A percentile compares a stretch with the other conserved stretches of the same genome.
These are phyloP conservation scores for Auriscalpium microsporum DNA, from an alignment of 768 basidiomycete species.

Conservation along the genomic window DNA sequence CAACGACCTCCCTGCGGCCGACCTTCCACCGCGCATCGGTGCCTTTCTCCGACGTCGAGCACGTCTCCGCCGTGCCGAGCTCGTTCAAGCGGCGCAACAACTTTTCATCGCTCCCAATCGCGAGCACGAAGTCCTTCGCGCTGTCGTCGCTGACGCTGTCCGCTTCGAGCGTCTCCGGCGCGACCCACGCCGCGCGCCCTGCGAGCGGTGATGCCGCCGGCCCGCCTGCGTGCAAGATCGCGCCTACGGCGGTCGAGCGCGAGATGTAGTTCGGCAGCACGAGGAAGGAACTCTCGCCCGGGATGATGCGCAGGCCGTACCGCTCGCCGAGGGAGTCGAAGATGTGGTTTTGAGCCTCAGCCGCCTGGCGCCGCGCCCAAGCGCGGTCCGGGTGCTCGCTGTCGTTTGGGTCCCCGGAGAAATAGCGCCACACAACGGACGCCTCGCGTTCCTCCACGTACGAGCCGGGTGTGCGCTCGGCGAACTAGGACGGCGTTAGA, in stretches of 20 bases:
- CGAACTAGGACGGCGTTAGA: conserved; percentile 45
- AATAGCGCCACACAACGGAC: conserved; percentile 81
- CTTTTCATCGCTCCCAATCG: conserved; percentile 71
- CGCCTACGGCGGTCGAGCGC: conserved; percentile 73
- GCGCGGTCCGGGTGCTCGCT: conserved; percentile 42
- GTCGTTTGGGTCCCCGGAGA: conserved; percentile 41
- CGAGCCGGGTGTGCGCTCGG: conserved; percentile 80
- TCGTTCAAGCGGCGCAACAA: conserved; percentile 68
- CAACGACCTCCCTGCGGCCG: conserved; percentile 27
- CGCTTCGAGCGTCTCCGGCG: conserved; percentile 28
- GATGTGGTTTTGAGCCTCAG: conserved; percentile 88
- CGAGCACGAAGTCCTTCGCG: conserved; percentile 45
- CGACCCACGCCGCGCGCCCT: conserved; percentile 33
- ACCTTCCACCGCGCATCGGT: conserved; percentile 73
- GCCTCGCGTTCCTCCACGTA: conserved; percentile 80
- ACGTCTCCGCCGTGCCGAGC: conserved; percentile 61
- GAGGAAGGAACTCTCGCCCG: conserved; percentile 71
- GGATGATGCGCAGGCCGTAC: conserved; percentile 77
- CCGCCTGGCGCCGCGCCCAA: conserved; percentile 83
- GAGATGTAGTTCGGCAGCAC: conserved; percentile 79
- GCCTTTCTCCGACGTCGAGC: conserved; percentile 60
- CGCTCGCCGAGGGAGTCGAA: conserved; percentile 81
- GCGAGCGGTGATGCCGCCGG: conserved; percentile 32
- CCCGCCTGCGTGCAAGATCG: conserved; percentile 63
- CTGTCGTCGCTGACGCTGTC: conserved; percentile 30